Conservation (phyloP, 208 protist species). For the Tetramitus jugosus region DNA sequence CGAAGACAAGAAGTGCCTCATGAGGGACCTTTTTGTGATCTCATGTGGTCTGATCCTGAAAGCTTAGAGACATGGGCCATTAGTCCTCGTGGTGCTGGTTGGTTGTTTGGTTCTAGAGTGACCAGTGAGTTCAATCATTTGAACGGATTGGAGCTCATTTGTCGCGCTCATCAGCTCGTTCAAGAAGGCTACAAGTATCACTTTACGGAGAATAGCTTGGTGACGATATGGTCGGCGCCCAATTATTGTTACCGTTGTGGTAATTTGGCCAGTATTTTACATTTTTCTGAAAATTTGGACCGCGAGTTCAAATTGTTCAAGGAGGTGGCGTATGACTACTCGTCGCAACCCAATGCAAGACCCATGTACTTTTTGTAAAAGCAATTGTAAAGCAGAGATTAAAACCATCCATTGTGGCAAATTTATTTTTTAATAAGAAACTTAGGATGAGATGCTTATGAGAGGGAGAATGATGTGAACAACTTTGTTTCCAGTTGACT, state of each 20-base stretch:
- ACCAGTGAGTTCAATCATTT: conserved; percentile 62
- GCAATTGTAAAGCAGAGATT: conserved; percentile 71
- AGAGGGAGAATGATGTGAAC: no score
- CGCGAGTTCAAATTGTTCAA: conserved; percentile 79
- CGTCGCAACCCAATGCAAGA: neutral
- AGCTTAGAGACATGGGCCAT: conserved; percentile 74
- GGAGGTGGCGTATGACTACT: conserved; percentile 51
- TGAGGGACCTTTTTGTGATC: conserved; percentile 49
- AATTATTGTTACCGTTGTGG: conserved; percentile 43
- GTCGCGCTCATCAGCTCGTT: conserved; percentile 76
- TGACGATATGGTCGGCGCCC: conserved; percentile 21
- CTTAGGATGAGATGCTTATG: no score
- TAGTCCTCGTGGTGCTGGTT: conserved; percentile 63
- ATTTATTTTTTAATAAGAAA: no score
- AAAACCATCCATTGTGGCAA: no score
- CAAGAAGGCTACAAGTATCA: conserved; percentile 72
- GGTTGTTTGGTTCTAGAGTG: conserved; percentile 62
- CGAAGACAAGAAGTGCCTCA: conserved; percentile 70
- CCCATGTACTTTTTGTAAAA: conserved; percentile 23
- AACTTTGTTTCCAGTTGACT: no score
- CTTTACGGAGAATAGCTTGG: conserved; percentile 37
- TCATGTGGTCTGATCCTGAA: conserved; percentile 61
- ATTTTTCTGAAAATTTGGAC: conserved; percentile 68
- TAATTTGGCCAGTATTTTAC: conserved; percentile 72
- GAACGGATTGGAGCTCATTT: conserved; percentile 69